Conservation (phyloP, 2,329 filamentous ascomycete genomes). For the Stylonectria norvegica region DNA sequence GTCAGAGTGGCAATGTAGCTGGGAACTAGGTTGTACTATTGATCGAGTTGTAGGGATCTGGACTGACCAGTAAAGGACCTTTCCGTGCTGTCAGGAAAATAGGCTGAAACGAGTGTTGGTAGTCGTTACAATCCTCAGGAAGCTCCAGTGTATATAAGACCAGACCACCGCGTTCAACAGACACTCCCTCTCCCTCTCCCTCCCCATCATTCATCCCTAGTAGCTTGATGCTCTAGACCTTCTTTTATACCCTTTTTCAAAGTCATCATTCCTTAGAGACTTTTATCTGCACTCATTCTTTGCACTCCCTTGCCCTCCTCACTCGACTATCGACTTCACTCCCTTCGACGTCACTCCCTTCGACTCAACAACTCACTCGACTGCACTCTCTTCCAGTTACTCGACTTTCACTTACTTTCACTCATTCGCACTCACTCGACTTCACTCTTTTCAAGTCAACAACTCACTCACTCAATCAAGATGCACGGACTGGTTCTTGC, state of each 20-base stretch:
- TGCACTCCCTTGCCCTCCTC: neutral
- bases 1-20: neutral
- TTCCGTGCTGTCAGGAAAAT: neutral
- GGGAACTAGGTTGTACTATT: neutral
- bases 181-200: neutral
- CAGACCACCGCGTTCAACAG: neutral
- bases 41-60: neutral
- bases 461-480: neutral
- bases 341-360: neutral
- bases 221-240: neutral
- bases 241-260: neutral
- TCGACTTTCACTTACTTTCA: too few species aligned
- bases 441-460: neutral
- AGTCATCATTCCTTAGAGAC: neutral
- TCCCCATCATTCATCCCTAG: neutral
- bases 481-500: constrained; percentile 10
- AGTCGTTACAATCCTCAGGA: neutral
- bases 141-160: neutral
- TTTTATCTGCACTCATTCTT: neutral
- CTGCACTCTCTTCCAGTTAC: too few species aligned
- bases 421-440: neutral
- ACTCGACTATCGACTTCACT: too few species aligned
- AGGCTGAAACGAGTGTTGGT: neutral
- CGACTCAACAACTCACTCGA: neutral
- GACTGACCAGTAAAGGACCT: neutral